Base-by-base conservation (phyloP, 139 green algal species). In the Yamagishiella unicocca region DNA sequence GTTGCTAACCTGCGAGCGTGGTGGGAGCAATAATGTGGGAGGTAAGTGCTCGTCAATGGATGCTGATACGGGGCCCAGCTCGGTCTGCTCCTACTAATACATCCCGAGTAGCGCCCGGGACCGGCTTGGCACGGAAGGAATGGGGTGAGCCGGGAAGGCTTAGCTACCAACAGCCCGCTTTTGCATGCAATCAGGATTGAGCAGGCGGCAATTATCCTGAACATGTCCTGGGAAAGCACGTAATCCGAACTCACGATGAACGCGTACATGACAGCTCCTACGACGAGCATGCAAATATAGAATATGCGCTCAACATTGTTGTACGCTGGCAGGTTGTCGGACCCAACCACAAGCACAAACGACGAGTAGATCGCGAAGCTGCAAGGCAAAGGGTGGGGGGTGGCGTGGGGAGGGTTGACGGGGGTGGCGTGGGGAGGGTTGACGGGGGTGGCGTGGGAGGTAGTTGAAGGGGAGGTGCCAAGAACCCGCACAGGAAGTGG, bases 261-360 rank as follows among this genome's bases (percentile, higher is more conserved):
- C 38, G 78, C 78, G 58, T 73, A 84, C 40, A 84, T 27, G 5
- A 84, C 40, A 10, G 38, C 29, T 6, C 78, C 78, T 14, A 45
- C 5, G 27, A 84, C 19, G 25, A 84, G 78, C 78, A 61, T 42
- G 27, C 33, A 7, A 27, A 84, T 46, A 5, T n/a, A 33, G 78
- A 74, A 84, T 0, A 85, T 24, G 22, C 83, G 82, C 70, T 92
- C 85, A 43, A 89, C 29, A 42, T 93, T 90, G 77, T 91, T 92
- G 14, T 61, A 27, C 31, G 89, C 81, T 9, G 74, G 50, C 33
- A 93, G 42, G 81, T 92, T 91, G 54, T 94, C 75, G 45, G 27
- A 33, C 25, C 89, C 89, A 19, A 90, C 78, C 86, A 94, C 88
- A 27, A 93, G 67, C 40, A 92, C 40, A 31, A 92, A 89, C 22